Evolutionary conservation across 345 rosid genomes (phyloP).

Genomic region (Arabis alpina): DNA sequence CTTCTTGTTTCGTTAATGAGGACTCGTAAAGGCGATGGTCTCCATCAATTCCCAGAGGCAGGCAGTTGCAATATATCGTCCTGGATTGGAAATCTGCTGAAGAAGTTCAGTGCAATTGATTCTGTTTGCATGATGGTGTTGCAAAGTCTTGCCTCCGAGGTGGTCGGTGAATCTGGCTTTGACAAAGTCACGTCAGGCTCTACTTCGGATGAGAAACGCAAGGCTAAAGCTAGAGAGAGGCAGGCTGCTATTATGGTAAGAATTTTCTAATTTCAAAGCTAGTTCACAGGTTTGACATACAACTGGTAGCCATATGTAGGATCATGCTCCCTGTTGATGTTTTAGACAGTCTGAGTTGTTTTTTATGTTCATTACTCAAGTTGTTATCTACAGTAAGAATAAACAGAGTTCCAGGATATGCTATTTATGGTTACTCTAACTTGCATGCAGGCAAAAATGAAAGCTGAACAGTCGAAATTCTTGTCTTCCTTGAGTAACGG

Average conservation of each 20-base stretch:
- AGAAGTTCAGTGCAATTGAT: constrained; percentile 77
- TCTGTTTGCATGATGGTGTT: constrained; percentile 63
- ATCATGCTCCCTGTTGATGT: constrained; percentile 1
- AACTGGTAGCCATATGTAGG: constrained; percentile 18
- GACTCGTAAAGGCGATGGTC: constrained; percentile 59
- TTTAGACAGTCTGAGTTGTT: constrained; percentile 12
- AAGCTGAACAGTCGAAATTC: constrained; percentile 93
- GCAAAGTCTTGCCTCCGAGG: constrained; percentile 79
- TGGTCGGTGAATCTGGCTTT: constrained; percentile 54
- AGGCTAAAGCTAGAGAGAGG: constrained; percentile 85
- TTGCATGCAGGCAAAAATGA: constrained; percentile 88
- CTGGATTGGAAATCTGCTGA: constrained; percentile 74
- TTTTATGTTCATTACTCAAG: constrained; percentile 15
- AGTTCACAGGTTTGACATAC: neutral
- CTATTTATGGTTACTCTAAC: constrained; percentile 35
- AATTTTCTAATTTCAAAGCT: constrained; percentile 27
- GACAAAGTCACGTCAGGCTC: constrained; percentile 43
- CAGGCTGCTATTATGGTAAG: constrained; percentile 91
- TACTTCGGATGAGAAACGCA: constrained; percentile 70
- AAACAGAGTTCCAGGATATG: neutral
- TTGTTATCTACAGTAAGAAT: constrained; percentile 2
- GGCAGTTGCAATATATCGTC: constrained; percentile 70
- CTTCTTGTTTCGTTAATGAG: constrained; percentile 85
- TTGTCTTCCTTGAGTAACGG: constrained; percentile 63
- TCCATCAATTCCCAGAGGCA: constrained; percentile 56